Evolutionary conservation across 2,329 filamentous ascomycete genomes (phyloP).

Genomic region (Ophiobolus disseminans): DNA sequence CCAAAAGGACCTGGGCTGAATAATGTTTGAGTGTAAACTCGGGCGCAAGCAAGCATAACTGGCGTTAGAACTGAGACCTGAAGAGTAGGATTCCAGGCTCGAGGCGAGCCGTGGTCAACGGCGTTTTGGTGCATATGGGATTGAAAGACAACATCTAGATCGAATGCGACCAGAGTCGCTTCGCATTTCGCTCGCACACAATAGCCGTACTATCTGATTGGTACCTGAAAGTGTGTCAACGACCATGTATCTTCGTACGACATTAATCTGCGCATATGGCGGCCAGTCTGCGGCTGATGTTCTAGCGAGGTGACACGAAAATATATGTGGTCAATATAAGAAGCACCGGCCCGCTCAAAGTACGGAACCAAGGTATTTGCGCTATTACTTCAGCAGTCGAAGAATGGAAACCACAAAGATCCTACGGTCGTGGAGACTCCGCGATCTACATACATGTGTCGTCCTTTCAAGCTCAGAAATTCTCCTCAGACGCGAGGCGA

Average conservation of each 20-base stretch:
- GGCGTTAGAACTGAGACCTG: conserved; percentile 23
- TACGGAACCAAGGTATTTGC: no score
- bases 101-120: neutral
- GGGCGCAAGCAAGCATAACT: conserved; percentile 16
- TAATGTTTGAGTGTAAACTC: conserved; percentile 39
- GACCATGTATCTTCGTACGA: neutral
- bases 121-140: neutral
- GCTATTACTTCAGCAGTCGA: no score
- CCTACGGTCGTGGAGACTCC: neutral
- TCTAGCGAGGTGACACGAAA: conserved; percentile 3
- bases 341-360: no score
- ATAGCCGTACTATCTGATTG: neutral
- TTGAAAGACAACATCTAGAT: no score
- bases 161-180: no score
- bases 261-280: conserved; percentile 7
- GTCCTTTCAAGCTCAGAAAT: conserved; percentile 20
- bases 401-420: no score
- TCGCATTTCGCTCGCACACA: neutral
- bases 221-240: neutral
- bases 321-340: conserved; percentile 1
- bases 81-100: neutral
- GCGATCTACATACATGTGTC: conserved; percentile 1
- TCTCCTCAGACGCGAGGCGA: conserved; percentile 18
- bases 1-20: conserved; percentile 52
- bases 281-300: conserved; percentile 6